These are phyloP conservation scores for Coccomyxa sp. DNA, from an alignment of 139 green algal genomes.

Conservation along the genomic window DNA sequence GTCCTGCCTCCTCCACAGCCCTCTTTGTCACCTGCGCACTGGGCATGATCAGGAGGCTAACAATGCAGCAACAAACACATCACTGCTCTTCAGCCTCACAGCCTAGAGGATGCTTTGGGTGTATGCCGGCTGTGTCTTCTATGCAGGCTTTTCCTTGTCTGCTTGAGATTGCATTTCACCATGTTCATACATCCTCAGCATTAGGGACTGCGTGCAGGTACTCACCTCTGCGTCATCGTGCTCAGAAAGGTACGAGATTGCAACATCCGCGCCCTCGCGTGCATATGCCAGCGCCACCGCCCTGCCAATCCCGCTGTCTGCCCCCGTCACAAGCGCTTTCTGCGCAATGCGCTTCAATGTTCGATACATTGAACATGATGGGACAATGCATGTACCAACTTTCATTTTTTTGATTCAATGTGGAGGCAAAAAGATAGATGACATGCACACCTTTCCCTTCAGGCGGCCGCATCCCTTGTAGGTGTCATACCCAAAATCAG, in stretches of 20 bases:
- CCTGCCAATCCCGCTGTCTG: constrained; percentile 13
- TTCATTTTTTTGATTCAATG: background rate
- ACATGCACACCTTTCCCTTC: constrained; percentile 12
- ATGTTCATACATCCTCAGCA: too few relatives aligned
- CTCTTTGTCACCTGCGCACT: background rate
- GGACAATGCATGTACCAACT: constrained; percentile 6
- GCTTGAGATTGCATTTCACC: too few relatives aligned
- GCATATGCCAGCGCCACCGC: constrained; percentile 18
- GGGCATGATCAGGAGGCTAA: too few relatives aligned
- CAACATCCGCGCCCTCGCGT: constrained; percentile 22
- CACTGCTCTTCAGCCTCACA: too few relatives aligned
- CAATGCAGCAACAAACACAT: too few relatives aligned
- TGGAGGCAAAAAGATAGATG: background rate
- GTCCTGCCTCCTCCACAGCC: constrained; percentile 7
- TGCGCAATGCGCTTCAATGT: background rate
- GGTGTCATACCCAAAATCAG: constrained; percentile 22
- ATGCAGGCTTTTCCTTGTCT: too few relatives aligned
- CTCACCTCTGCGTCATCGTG: constrained; percentile 21
- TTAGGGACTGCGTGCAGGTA: background rate
- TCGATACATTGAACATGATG: background rate
- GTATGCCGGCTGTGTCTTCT: too few relatives aligned
- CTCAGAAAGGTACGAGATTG: constrained; percentile 24
- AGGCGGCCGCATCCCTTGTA: constrained; percentile 21
- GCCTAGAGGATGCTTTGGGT: too few relatives aligned
- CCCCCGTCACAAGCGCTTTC: background rate